Conservation (phyloP, 2,329 filamentous ascomycete genomes). For the Davidsoniella eucalypti region DNA sequence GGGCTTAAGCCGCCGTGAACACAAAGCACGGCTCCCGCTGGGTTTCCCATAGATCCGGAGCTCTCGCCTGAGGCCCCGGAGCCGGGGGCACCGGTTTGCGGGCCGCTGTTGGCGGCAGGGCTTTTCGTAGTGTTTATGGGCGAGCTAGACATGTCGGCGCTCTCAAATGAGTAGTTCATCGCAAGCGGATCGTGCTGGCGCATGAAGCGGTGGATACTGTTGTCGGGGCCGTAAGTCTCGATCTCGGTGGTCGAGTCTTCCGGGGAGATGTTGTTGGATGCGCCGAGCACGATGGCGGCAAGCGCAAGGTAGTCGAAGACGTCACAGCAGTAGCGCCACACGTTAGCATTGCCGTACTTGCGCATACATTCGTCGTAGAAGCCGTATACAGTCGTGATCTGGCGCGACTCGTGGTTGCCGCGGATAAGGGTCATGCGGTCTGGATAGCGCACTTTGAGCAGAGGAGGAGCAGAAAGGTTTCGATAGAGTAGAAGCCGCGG, state of each 20-base stretch:
- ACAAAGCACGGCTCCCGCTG: slow-evolving; percentile 74
- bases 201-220: slow-evolving; percentile 28
- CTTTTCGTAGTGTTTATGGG: slow-evolving; percentile 13
- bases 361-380: slow-evolving; percentile 96
- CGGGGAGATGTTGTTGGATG: slow-evolving; percentile 46
- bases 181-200: background rate
- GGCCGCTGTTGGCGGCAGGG: background rate
- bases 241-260: slow-evolving; percentile 68
- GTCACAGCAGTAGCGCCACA: slow-evolving; percentile 95
- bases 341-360: slow-evolving; percentile 92
- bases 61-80: slow-evolving; percentile 61
- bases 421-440: slow-evolving; percentile 93
- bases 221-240: slow-evolving; percentile 76
- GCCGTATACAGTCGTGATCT: slow-evolving; percentile 94
- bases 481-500: slow-evolving; percentile 92
- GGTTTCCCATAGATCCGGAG: slow-evolving; percentile 45
- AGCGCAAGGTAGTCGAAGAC: slow-evolving; percentile 94
- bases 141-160: slow-evolving; percentile 1
- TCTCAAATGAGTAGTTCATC: slow-evolving; percentile 37
- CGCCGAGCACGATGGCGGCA: slow-evolving; percentile 79
- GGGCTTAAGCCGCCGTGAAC: slow-evolving; percentile 90
- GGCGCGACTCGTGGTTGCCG: slow-evolving; percentile 88
- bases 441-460: slow-evolving; percentile 94
- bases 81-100: slow-evolving; percentile 52
- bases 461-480: slow-evolving; percentile 87